Percentiles rank a stretch among this genome's conserved stretches.
Evolutionary conservation across 2,329 filamentous ascomycete genomes (phyloP).

Genomic region (Drechslerella dactyloides): DNA sequence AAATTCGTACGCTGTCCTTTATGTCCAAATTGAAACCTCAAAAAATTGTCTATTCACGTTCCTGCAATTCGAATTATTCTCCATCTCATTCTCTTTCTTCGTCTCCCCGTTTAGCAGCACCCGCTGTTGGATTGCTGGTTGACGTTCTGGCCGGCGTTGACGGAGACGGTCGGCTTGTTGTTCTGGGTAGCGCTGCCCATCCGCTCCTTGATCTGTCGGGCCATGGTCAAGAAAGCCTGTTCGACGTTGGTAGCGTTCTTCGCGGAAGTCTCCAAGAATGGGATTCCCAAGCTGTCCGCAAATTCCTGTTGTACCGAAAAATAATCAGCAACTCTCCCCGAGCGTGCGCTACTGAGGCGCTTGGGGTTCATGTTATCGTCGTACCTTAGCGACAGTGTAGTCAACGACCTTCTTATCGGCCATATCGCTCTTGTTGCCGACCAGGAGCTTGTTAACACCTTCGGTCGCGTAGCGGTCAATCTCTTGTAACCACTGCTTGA

Average conservation of each 20-base stretch:
- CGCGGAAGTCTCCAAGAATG: conserved; percentile 98
- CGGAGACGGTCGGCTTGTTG: conserved; percentile 91
- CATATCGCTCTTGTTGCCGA: conserved; percentile 99
- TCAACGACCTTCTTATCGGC: conserved; percentile 99
- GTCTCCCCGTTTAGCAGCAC: conserved; percentile 76
- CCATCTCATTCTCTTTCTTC: conserved; percentile 1
- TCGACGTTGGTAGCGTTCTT: conserved; percentile 99
- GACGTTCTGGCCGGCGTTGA: conserved; percentile 92
- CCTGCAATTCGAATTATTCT: conserved; percentile 28
- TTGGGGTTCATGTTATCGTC: conserved; percentile 52
- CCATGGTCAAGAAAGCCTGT: conserved; percentile 99
- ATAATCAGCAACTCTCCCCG: conserved; percentile 18
- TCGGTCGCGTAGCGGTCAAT: conserved; percentile 99
- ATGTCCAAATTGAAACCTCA: conserved; percentile 47
- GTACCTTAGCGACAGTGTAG: conserved; percentile 98
- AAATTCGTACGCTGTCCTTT: conserved; percentile 41
- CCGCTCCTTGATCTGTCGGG: conserved; percentile 88
- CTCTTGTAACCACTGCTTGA: conserved; percentile 99
- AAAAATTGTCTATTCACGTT: conserved; percentile 42
- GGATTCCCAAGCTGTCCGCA: conserved; percentile 96
- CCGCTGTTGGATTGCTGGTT: conserved; percentile 82
- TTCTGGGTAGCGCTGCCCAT: conserved; percentile 97
- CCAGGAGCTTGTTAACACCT: conserved; percentile 98
- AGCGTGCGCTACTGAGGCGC: too few species aligned
- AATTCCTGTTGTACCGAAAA: conserved; percentile 74